Conservation (phyloP, 176 grass and related monocot genomes). For the Elymus sibiricus region DNA sequence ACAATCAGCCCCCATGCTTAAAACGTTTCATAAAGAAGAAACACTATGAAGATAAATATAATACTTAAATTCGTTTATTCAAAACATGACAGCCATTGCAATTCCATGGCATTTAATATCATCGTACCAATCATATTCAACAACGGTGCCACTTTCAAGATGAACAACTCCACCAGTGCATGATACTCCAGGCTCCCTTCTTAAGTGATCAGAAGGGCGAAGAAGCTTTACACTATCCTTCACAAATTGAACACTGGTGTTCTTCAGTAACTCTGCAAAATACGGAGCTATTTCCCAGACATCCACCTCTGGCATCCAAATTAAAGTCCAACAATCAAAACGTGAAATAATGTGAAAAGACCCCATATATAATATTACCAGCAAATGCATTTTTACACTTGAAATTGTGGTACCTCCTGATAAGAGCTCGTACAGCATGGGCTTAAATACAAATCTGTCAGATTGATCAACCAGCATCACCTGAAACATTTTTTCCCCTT, state of each 20-base stretch:
- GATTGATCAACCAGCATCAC: constrained; percentile 88
- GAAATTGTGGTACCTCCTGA: constrained; percentile 64
- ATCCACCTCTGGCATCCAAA: constrained; percentile 83
- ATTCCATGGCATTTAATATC: constrained; percentile 13
- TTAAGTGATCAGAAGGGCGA: constrained; percentile 72
- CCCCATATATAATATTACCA: neutral
- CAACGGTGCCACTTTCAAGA: constrained; percentile 81
- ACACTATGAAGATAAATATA: neutral
- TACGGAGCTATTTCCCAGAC: constrained; percentile 90
- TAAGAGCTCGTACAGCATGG: constrained; percentile 88
- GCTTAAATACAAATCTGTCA: constrained; percentile 98
- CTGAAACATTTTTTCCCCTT: constrained; percentile 33
- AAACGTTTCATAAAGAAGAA: neutral
- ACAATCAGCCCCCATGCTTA: neutral
- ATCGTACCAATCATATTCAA: constrained; percentile 97
- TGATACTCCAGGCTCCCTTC: constrained; percentile 42
- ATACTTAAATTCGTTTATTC: neutral
- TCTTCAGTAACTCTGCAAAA: constrained; percentile 81
- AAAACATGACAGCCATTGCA: neutral
- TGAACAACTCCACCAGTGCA: constrained; percentile 70
- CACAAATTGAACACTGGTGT: constrained; percentile 75
- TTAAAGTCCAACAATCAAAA: constrained; percentile 19
- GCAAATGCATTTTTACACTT: constrained; percentile 15
- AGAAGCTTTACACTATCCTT: constrained; percentile 85
- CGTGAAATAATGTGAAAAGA: constrained; percentile 21